These are phyloP conservation scores for Boletales sp. DNA, from an alignment of 768 basidiomycete genomes.

Conservation along the genomic window DNA sequence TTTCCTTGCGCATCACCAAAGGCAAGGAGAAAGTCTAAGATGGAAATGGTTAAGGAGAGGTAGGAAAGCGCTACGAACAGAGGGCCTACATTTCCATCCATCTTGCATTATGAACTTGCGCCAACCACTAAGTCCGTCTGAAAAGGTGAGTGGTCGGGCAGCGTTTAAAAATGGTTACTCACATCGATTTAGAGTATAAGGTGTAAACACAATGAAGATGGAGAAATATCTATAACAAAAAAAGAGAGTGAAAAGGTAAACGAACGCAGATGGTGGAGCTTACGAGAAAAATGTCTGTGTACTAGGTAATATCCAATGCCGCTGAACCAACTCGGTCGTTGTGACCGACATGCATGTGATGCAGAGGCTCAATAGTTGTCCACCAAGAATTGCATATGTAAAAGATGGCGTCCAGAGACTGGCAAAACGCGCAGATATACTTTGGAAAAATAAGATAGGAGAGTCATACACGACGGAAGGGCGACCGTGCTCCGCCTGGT, in stretches of 20 bases:
- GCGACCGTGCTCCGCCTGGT: slow-evolving; percentile 4
- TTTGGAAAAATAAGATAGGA: slow-evolving; percentile 13
- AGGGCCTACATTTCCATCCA: slow-evolving; percentile 79
- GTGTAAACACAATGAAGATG: slow-evolving; percentile 72
- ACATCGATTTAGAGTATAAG: slow-evolving; percentile 88
- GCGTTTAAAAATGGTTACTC: slow-evolving; percentile 22
- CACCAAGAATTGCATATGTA: slow-evolving; percentile 24
- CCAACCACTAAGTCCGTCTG: slow-evolving; percentile 84
- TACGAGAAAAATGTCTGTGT: slow-evolving; percentile 82
- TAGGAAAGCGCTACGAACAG: not conserved
- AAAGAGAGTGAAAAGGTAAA: not conserved
- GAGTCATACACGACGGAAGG: slow-evolving; percentile 19
- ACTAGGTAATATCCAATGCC: slow-evolving; percentile 69
- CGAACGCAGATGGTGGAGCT: slow-evolving; percentile 23
- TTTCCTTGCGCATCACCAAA: slow-evolving; percentile 83
- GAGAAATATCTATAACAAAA: slow-evolving; percentile 58
- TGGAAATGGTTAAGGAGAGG: not conserved
- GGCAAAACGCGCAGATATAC: slow-evolving; percentile 16
- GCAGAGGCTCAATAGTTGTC: slow-evolving; percentile 22
- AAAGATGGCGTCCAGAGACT: slow-evolving; percentile 30
- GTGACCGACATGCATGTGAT: slow-evolving; percentile 45
- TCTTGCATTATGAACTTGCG: slow-evolving; percentile 64
- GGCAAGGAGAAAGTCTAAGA: slow-evolving; percentile 72
- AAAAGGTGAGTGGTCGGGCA: not conserved
- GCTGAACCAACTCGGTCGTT: slow-evolving; percentile 64